phyloP scores from a whole-genome alignment of 2,329 filamentous ascomycete genomes.

The Lomentospora prolificans region DNA sequence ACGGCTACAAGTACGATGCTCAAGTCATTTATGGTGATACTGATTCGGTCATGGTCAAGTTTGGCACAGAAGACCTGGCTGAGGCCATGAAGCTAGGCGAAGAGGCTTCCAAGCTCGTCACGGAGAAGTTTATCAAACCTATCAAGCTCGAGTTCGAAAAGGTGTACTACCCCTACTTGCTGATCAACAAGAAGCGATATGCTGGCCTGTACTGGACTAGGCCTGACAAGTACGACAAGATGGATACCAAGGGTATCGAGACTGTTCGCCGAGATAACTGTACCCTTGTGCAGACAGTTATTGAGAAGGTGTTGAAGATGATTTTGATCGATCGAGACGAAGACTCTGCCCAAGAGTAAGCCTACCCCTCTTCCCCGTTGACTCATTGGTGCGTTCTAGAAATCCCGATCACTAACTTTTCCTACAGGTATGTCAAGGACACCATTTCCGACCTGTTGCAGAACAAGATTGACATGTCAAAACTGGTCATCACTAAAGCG shows the following conservation, averaged over 20 bases:
- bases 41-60: conserved; percentile 99
- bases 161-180: conserved; percentile 92
- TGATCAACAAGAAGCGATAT: conserved; percentile 99
- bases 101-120: conserved; percentile 82
- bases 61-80: conserved; percentile 76
- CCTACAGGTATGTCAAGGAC: conserved; percentile 77
- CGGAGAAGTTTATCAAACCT: conserved; percentile 84
- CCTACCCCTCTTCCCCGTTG: conserved; percentile 13
- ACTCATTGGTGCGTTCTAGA: not conserved
- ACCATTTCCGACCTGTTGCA: conserved; percentile 91
- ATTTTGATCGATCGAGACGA: conserved; percentile 90
- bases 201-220: conserved; percentile 97
- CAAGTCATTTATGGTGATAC: conserved; percentile 98
- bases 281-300: conserved; percentile 87
- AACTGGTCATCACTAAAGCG: conserved; percentile 97
- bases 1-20: conserved; percentile 89
- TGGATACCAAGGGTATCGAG: conserved; percentile 99
- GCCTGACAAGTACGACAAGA: conserved; percentile 92
- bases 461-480: conserved; percentile 98
- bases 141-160: conserved; percentile 99
- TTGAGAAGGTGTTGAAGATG: conserved; percentile 92
- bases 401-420: not conserved
- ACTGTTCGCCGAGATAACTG: conserved; percentile 97
- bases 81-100: conserved; percentile 94
- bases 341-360: conserved; percentile 85